Evolutionary conservation across 441 rosid species (phyloP).

Genomic region (Syzygium malaccense): DNA sequence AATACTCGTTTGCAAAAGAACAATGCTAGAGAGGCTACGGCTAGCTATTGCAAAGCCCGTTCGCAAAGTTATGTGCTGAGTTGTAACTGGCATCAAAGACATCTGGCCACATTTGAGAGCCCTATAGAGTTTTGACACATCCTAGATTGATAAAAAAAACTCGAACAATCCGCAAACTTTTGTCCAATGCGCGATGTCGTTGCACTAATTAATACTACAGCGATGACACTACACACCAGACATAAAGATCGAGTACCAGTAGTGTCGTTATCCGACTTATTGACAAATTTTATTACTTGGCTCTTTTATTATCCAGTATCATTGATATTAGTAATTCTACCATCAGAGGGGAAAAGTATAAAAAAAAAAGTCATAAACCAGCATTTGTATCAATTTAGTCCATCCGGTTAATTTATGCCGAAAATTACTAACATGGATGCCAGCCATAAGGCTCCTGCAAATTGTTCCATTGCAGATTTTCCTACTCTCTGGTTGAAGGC

Average conservation of each 20-base stretch:
- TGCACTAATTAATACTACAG: background rate
- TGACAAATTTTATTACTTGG: background rate
- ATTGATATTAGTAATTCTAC: background rate
- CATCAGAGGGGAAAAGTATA: background rate
- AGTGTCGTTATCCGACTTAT: background rate
- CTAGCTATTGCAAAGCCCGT: fast-evolving
- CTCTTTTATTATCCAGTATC: background rate
- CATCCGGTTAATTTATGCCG: no score
- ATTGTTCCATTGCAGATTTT: background rate
- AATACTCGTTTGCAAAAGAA: background rate
- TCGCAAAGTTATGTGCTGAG: fast-evolving
- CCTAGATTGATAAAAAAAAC: background rate
- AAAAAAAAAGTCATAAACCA: no score
- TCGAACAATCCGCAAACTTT: background rate
- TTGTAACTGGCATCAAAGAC: background rate
- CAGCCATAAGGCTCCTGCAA: background rate
- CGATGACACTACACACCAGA: background rate
- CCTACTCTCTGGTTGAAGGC: background rate
- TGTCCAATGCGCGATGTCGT: background rate
- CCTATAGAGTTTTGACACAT: background rate
- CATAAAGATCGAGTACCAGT: background rate
- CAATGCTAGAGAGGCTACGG: background rate
- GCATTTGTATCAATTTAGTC: no score
- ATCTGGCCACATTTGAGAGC: background rate
- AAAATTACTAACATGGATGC: no score